Base-by-base conservation (phyloP, 305 asterid species). In the Fraxinus angustifolia region DNA sequence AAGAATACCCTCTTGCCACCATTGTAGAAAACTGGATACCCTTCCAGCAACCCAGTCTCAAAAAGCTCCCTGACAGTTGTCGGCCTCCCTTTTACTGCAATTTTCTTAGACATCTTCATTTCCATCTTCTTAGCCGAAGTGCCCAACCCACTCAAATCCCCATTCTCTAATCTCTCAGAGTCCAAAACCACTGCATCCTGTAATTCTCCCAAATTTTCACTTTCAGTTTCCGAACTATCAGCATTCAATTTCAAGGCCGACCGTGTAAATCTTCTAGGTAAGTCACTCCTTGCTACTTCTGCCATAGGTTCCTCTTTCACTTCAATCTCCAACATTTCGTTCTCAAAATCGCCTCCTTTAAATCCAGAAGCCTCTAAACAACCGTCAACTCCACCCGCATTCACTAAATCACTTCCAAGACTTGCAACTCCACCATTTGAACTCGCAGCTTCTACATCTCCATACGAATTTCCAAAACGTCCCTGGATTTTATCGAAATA, bases 11-110 rank as follows among this genome's bases (percentile, higher is more conserved):
- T 91, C 85, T 93, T 92, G 83, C 98, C 99, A 71, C 95, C 99
- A 82, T 96, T 94, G 89, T 96, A 96, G 88, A 96, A 91, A 89
- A 94, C 98, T 6, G 98, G 98, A 84, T 96, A 94, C 68, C 97
- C 99, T 88, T 96, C 99, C 10, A 96, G 89, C 82, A 92, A 87
- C 28, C 98, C 99, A 11, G 99, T 96, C 88, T 88, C 93, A 14
- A 96, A 92, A 79, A 96, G 98, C 89, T 96, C 98, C 58, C 90
- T 87, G 48, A 96, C 98, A 16, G 98, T 96, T 4, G 91, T 84
- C 33, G 98, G 97, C 81, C 92, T 90, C 80, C 90, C 93, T 70
- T 83, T 89, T 12, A 91, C 62, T 34, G 79, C 89, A 73, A 90
- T 87, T 82, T 91, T 90, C 88, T 90, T 91, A 0, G 93, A 87